A percentile compares a stretch with the other conserved stretches of the same genome.
Evolutionary conservation across 2,329 filamentous ascomycete genomes (phyloP).

Genomic region (Plectosphaerella plurivora): DNA sequence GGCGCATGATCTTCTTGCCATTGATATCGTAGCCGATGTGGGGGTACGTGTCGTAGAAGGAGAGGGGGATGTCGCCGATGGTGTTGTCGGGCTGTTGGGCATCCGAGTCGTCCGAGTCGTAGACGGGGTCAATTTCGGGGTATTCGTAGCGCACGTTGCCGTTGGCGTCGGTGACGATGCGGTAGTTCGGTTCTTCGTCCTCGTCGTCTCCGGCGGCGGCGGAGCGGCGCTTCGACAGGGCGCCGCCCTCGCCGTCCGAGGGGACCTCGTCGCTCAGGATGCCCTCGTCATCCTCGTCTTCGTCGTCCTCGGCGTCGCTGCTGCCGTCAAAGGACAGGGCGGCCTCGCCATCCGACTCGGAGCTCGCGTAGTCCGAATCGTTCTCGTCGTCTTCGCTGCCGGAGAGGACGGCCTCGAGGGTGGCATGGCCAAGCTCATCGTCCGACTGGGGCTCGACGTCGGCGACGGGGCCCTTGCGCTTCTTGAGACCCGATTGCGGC

Average conservation of each 20-base stretch:
- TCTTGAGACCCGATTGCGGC: slow-evolving; percentile 41
- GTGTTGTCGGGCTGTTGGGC: slow-evolving; percentile 77
- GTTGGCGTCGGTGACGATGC: slow-evolving; percentile 74
- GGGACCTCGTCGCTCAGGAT: slow-evolving; percentile 36
- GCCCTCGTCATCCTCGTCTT: slow-evolving; percentile 34
- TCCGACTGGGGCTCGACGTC: slow-evolving; percentile 53
- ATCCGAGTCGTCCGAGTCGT: slow-evolving; percentile 94
- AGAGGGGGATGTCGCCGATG: slow-evolving; percentile 88
- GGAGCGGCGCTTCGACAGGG: slow-evolving; percentile 25
- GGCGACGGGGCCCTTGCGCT: slow-evolving; percentile 60
- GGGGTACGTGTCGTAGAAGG: slow-evolving; percentile 95
- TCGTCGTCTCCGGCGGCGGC: slow-evolving; percentile 25
- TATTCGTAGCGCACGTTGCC: slow-evolving; percentile 89
- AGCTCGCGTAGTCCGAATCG: slow-evolving; percentile 47
- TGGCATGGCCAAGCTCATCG: slow-evolving; percentile 52
- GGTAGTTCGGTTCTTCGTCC: slow-evolving; percentile 42
- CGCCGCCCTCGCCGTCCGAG: slow-evolving; percentile 31
- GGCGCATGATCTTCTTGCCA: slow-evolving; percentile 95
- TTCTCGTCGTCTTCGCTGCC: slow-evolving; percentile 55
- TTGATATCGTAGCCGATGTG: slow-evolving; percentile 99
- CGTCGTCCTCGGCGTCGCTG: slow-evolving; percentile 27
- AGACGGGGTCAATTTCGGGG: slow-evolving; percentile 86
- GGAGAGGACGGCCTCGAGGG: slow-evolving; percentile 53
- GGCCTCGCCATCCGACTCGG: slow-evolving; percentile 20
- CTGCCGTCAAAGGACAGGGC: slow-evolving; percentile 23